A percentile compares a stretch with the other conserved stretches of the same genome.
Conservation (phyloP, 139 green algal genomes). For the Volvox africanus region DNA sequence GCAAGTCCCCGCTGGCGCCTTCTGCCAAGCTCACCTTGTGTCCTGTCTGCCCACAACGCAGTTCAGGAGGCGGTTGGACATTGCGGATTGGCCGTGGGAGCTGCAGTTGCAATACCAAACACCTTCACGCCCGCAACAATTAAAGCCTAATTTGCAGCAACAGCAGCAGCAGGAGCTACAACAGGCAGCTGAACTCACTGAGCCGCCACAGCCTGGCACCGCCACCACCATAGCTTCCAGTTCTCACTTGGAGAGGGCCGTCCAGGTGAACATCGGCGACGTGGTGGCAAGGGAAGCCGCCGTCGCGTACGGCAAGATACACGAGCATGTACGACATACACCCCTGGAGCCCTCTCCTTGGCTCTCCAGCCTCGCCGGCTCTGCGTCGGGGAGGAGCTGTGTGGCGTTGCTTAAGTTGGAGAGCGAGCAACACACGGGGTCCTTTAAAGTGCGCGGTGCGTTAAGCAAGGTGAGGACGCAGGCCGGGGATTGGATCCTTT, state of each 20-base stretch:
- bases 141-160: background rate
- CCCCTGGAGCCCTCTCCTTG: constrained; percentile 42
- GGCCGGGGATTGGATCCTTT: too few species aligned
- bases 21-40: too few species aligned
- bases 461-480: constrained; percentile 54
- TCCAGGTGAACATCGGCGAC: background rate
- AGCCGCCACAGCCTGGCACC: too few species aligned
- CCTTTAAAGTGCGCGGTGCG: constrained; percentile 71
- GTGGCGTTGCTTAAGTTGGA: constrained; percentile 64
- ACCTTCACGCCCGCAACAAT: background rate
- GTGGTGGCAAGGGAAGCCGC: background rate
- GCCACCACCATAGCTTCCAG: too few species aligned
- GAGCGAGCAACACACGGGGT: constrained; percentile 65
- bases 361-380: constrained; percentile 10
- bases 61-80: background rate
- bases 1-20: too few species aligned
- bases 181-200: background rate
- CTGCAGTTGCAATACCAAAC: background rate
- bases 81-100: background rate
- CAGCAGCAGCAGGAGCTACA: background rate
- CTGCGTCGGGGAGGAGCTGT: background rate
- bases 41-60: background rate
- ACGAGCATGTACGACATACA: constrained; percentile 10
- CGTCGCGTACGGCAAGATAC: constrained; percentile 32
- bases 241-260: too few species aligned